A percentile compares a stretch with the other conserved stretches of the same genome.
phyloP scores from a whole-genome alignment of 108 stramenopile species.

The Poteriospumella lacustris region DNA sequence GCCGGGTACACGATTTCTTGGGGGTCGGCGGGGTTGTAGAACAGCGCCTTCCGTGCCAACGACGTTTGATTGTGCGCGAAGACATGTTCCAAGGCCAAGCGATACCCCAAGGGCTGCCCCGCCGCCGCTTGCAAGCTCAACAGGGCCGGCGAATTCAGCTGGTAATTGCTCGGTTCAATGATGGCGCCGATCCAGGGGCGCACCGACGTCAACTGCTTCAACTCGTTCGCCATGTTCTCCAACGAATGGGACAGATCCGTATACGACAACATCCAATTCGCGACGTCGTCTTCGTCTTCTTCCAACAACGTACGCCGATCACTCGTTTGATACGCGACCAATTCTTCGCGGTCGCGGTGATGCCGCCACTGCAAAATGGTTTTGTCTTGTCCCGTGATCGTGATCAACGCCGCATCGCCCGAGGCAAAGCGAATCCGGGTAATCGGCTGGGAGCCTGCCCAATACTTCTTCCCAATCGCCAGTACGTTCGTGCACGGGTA shows the following conservation, averaged over 20 bases:
- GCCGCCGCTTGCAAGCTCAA: no score
- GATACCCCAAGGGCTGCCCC: no score
- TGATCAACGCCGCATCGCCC: conserved; percentile 39
- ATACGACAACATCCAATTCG: conserved; percentile 31
- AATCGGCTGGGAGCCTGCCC: neutral
- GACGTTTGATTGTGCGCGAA: no score
- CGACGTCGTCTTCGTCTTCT: conserved; percentile 22
- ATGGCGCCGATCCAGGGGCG: neutral
- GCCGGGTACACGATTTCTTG: neutral
- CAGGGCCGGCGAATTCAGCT: no score
- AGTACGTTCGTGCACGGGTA: conserved; percentile 34
- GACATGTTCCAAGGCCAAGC: no score
- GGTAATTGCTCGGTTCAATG: neutral
- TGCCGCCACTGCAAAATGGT: conserved; percentile 47
- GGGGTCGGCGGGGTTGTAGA: no score
- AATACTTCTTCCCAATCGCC: conserved; percentile 37
- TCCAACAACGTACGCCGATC: neutral
- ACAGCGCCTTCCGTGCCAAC: no score
- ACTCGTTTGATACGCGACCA: conserved; percentile 30
- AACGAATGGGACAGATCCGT: neutral
- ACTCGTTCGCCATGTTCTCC: neutral
- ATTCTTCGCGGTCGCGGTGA: conserved; percentile 38
- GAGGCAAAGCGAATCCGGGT: neutral
- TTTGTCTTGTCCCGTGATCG: conserved; percentile 33
- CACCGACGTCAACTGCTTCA: conserved; percentile 31